Evolutionary conservation across 2,329 filamentous ascomycete genomes (phyloP).

Genomic region (Pseudocercospora fijiensis): DNA sequence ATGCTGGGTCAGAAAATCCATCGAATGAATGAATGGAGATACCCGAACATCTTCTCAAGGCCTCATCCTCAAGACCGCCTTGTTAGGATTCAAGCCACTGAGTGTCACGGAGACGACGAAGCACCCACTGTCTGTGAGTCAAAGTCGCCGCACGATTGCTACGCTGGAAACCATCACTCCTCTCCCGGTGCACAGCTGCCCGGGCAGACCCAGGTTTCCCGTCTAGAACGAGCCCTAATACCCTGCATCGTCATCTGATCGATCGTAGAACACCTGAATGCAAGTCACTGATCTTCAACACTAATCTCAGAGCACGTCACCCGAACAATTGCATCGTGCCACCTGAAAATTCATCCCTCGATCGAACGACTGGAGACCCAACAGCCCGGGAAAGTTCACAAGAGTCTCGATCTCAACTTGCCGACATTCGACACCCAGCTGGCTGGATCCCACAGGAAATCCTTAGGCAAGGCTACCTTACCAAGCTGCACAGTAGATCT

Average conservation of each 20-base stretch:
- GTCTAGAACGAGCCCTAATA: no score
- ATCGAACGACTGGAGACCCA: no score
- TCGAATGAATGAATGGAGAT: not conserved
- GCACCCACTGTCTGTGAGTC: no score
- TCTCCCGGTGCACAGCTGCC: not conserved
- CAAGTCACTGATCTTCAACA: not conserved
- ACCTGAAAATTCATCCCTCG: no score
- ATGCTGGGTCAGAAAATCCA: not conserved
- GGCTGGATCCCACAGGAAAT: no score
- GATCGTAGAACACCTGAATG: not conserved
- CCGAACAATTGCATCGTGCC: not conserved
- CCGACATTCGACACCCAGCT: no score
- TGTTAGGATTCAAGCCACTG: not conserved
- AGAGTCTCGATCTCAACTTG: no score
- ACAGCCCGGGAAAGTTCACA: no score
- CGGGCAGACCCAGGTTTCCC: no score
- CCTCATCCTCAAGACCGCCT: not conserved
- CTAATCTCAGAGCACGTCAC: not conserved
- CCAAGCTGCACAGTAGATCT: no score
- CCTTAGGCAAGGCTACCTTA: no score
- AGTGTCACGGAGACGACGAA: not conserved
- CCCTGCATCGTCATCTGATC: no score
- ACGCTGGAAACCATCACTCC: not conserved
- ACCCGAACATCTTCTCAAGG: not conserved
- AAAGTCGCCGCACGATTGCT: not conserved